Conservation (phyloP, 129 eudicot genomes). For the Centrapalus pauciflorus region DNA sequence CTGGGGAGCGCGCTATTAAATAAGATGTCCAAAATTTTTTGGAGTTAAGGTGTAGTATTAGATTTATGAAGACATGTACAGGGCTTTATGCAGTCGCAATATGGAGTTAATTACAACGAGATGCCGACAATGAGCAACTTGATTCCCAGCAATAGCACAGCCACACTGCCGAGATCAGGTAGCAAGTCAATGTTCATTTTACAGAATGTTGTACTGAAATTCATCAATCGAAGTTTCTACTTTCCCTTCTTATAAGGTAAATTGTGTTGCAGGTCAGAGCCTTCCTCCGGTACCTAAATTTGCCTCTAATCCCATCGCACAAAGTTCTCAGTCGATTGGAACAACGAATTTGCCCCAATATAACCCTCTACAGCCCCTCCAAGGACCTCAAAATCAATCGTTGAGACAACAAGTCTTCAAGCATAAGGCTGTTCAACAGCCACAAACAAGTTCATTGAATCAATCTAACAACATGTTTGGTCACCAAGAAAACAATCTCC, state of each 20-base stretch:
- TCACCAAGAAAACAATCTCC: background rate
- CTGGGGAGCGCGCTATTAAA: background rate
- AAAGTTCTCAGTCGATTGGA: background rate
- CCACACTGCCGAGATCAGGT: slow-evolving; percentile 14
- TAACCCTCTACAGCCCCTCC: no score
- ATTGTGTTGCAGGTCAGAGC: no score
- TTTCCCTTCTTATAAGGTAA: no score
- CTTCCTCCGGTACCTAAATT: background rate
- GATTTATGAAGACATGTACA: slow-evolving; percentile 2
- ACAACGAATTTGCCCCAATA: background rate
- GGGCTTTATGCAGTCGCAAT: slow-evolving; percentile 15
- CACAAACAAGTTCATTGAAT: no score
- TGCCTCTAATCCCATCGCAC: background rate
- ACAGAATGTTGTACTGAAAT: background rate
- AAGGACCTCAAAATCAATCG: slow-evolving; percentile 11
- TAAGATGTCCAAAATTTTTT: background rate
- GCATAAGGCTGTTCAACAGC: no score
- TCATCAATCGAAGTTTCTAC: background rate
- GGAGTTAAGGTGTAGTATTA: no score
- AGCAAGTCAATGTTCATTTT: background rate
- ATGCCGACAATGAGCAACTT: slow-evolving; percentile 2
- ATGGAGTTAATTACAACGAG: no score
- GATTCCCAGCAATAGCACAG: slow-evolving; percentile 1
- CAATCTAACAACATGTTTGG: slow-evolving; percentile 3
- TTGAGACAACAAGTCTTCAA: background rate